Percentiles rank a stretch among this genome's conserved stretches.
Conservation (phyloP, 2,329 filamentous ascomycete species). For the Immersiporthe knoxdaviesiana region DNA sequence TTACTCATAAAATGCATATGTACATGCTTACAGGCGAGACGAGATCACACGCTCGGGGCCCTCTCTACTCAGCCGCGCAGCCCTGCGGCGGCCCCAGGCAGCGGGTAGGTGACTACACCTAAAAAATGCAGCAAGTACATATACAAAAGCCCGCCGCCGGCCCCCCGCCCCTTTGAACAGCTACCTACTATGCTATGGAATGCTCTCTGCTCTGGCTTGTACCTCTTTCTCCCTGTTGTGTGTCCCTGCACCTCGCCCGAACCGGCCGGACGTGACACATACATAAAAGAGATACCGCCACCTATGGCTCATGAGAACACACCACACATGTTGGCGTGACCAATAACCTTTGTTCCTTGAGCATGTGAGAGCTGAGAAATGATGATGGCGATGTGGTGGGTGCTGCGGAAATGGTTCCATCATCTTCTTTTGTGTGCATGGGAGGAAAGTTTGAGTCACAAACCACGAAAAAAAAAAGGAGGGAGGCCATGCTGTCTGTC, state of each 20-base stretch:
- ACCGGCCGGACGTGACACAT: background rate
- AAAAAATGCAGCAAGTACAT: no score
- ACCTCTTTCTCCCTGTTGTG: background rate
- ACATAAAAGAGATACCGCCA: background rate
- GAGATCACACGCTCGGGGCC: no score
- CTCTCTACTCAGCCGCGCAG: no score
- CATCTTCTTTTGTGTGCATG: background rate
- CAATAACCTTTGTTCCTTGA: background rate
- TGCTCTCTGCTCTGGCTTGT: background rate
- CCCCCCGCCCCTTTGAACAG: no score
- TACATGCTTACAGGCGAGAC: no score
- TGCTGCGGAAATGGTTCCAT: background rate
- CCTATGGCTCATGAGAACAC: background rate
- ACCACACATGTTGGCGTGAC: background rate
- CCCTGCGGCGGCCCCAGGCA: no score
- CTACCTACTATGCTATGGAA: no score
- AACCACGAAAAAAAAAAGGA: background rate
- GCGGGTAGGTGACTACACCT: no score
- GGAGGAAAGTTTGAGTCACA: background rate
- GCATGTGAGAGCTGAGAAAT: background rate
- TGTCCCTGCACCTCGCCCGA: constrained; percentile 4
- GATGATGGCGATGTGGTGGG: background rate
- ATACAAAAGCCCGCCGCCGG: no score
- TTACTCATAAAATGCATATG: no score
- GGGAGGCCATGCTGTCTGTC: no score